Evolutionary conservation across 1,284 basidiomycete genomes (phyloP), one percentile per base, ranked within the genome.

Genomic region (Pyrrhoderma lamaoense): DNA sequence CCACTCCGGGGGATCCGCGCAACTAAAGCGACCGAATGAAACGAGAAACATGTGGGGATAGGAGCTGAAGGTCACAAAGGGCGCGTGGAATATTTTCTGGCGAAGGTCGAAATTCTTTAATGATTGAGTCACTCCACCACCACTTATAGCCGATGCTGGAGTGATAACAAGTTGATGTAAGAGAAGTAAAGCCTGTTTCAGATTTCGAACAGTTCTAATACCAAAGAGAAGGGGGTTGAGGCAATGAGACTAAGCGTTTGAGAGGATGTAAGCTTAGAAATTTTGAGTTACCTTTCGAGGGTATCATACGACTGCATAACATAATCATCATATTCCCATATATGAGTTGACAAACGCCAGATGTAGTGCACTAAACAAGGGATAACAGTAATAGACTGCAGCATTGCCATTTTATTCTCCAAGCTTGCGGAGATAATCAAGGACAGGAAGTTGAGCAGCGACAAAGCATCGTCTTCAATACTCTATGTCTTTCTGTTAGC

Each of bases 41-140:
- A 89, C 79, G 34, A 84, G 78, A 60, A 90, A 90, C 59, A 82
- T 72, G 60, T 92, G 82, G n/a, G 73, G 72, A n/a, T 88, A 64
- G 18, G 82, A 82, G 57, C 77, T 81, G 64, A 85, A 87, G 42
- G 69, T 67, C 25, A 74, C 72, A 45, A 68, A 65, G 5, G 72
- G 70, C 7, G 77, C 72, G 34, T 70, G 66, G 49, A 76, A 72
- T 25, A 88, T 70, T 61, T 76, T 76, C 34, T 74, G 69, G 19
- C 76, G 73, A 43, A 87, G 64, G 60, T 77, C 74, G 45, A 75
- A 63, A 9, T 54, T 42, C 16, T 19, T 19, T 8, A 36, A 35
- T 25, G 21, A 25, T n/a, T 36, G 45, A 48, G 45, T 49, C 11
- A 45, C 46, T 9, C n/a, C n/a, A n/a, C n/a, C n/a, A n/a, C 25